Conservation (phyloP, 441 rosid species). For the Hura crepitans region DNA sequence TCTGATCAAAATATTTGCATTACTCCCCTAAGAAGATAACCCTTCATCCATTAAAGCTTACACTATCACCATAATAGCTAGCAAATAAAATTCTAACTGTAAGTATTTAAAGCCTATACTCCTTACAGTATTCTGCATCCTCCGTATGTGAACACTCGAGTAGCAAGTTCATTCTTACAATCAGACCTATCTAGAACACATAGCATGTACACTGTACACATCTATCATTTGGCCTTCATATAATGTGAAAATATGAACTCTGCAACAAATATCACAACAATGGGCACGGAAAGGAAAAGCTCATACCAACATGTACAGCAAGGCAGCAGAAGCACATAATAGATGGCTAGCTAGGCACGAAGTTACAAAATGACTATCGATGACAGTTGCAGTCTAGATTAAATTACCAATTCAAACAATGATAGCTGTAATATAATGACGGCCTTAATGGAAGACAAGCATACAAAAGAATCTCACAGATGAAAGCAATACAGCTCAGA, state of each 20-base stretch:
- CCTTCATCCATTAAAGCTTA: too few relatives aligned
- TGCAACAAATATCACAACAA: neutral
- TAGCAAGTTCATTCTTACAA: neutral
- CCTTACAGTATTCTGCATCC: neutral
- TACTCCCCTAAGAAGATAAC: neutral
- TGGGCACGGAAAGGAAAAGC: neutral
- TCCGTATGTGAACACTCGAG: neutral
- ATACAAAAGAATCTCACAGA: too few relatives aligned
- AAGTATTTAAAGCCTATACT: neutral
- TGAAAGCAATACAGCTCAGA: too few relatives aligned
- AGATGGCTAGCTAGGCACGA: too few relatives aligned
- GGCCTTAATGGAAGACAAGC: too few relatives aligned
- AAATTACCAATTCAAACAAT: neutral
- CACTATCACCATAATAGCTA: neutral
- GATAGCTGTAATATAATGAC: neutral
- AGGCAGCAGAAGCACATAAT: too few relatives aligned
- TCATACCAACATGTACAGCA: neutral
- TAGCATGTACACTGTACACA: neutral
- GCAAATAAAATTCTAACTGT: neutral
- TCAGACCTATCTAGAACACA: neutral
- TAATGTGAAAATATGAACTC: neutral
- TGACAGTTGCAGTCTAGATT: neutral
- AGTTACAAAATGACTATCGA: neutral
- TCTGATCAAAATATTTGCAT: constrained; percentile 1
- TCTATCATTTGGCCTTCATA: neutral